These are phyloP conservation scores for Thraustochytrium striatum DNA, from an alignment of 352 stramenopile species.

Conservation along the genomic window DNA sequence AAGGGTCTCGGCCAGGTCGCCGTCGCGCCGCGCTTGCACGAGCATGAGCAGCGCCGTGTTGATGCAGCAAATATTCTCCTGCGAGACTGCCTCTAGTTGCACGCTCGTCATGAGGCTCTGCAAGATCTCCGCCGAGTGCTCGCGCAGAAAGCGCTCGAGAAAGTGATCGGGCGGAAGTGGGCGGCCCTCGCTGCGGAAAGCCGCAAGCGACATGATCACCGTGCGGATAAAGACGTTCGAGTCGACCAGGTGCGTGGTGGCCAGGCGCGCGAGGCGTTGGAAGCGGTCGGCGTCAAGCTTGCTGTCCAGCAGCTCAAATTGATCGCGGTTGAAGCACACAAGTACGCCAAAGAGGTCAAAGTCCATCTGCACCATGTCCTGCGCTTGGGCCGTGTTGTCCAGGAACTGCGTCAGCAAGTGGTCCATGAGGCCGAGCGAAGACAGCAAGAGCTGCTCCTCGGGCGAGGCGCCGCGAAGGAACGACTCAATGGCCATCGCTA, in stretches of 20 bases:
- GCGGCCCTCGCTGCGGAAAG: slow-evolving; percentile 57
- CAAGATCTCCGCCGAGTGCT: slow-evolving; percentile 80
- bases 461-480: slow-evolving; percentile 78
- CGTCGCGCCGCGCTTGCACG: slow-evolving; percentile 84
- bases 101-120: slow-evolving; percentile 89
- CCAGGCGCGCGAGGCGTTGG: slow-evolving; percentile 79
- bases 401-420: slow-evolving; percentile 81
- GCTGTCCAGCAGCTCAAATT: slow-evolving; percentile 80
- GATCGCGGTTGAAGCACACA: slow-evolving; percentile 84
- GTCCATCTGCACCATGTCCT: slow-evolving; percentile 85
- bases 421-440: slow-evolving; percentile 74
- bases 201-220: slow-evolving; percentile 73
- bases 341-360: slow-evolving; percentile 93
- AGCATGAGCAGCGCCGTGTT: slow-evolving; percentile 92
- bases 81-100: slow-evolving; percentile 87
- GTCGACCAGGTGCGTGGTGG: slow-evolving; percentile 88
- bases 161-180: background rate
- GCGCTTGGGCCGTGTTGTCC: slow-evolving; percentile 69
- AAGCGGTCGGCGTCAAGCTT: slow-evolving; percentile 79
- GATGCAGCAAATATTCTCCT: slow-evolving; percentile 96
- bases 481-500: slow-evolving; percentile 90
- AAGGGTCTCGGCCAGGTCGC: slow-evolving; percentile 66
- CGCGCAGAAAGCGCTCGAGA: slow-evolving; percentile 68
- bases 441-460: slow-evolving; percentile 82
- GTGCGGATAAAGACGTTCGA: slow-evolving; percentile 94